phyloP scores from a whole-genome alignment of 768 basidiomycete genomes.

The Kwoniella dendrophila region DNA sequence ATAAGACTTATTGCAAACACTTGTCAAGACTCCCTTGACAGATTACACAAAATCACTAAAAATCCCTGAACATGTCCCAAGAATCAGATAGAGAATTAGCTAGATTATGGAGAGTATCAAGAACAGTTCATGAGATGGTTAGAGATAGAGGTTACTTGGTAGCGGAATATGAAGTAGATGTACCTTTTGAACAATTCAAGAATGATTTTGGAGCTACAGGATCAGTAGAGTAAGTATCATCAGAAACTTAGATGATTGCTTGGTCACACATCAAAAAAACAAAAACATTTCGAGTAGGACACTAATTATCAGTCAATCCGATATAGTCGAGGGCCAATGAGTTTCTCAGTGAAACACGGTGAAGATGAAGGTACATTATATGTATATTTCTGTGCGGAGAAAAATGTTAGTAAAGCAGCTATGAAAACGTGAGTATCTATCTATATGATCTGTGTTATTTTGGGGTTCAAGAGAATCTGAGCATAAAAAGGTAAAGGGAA shows the following conservation, averaged over 20 bases:
- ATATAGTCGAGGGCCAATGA: slow-evolving; percentile 77
- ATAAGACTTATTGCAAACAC: too few relatives aligned
- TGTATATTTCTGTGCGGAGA: slow-evolving; percentile 93
- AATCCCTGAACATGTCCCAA: slow-evolving; percentile 56
- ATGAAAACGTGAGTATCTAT: slow-evolving; percentile 81
- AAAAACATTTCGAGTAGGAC: too few relatives aligned
- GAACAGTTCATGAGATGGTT: slow-evolving; percentile 94
- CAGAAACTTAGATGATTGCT: too few relatives aligned
- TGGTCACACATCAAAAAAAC: too few relatives aligned
- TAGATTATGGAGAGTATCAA: slow-evolving; percentile 91
- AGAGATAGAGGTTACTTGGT: slow-evolving; percentile 93
- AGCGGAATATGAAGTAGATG: slow-evolving; percentile 87
- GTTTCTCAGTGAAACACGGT: slow-evolving; percentile 81
- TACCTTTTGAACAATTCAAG: slow-evolving; percentile 80
- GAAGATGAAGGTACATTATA: slow-evolving; percentile 79
- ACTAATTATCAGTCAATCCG: not conserved
- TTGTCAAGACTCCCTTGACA: not conserved
- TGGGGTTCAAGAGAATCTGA: too few relatives aligned
- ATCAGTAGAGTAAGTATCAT: slow-evolving; percentile 82
- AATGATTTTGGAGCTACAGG: slow-evolving; percentile 70
- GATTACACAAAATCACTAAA: not conserved
- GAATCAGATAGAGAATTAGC: slow-evolving; percentile 58
- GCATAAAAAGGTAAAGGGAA: not conserved
- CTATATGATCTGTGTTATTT: not conserved
- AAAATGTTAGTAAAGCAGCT: slow-evolving; percentile 92